A percentile compares a stretch with the other conserved stretches of the same genome.
Conservation (phyloP, 2,329 filamentous ascomycete species). For the Cercospora canescens region DNA sequence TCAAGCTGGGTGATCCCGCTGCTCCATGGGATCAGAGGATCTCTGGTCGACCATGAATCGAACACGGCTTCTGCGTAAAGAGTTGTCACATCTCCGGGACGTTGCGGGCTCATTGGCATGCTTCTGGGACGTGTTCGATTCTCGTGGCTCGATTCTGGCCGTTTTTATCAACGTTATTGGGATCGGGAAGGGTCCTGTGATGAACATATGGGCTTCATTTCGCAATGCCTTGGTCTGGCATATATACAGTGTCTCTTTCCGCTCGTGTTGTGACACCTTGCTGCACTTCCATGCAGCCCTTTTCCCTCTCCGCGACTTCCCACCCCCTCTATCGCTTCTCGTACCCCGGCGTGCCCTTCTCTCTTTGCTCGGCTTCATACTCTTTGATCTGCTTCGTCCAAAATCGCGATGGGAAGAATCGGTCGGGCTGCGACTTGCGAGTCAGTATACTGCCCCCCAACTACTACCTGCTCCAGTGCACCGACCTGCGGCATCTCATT, state of each 20-base stretch:
- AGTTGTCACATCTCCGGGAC: too few species aligned
- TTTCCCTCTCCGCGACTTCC: neutral
- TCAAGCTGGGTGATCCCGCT: too few species aligned
- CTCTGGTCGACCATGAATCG: too few species aligned
- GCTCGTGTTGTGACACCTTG: neutral
- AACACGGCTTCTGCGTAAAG: too few species aligned
- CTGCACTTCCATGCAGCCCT: neutral
- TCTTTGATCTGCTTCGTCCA: conserved; percentile 73
- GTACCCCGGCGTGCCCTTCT: conserved; percentile 17
- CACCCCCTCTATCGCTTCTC: conserved; percentile 4
- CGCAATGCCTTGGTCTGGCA: neutral
- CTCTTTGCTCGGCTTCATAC: conserved; percentile 55
- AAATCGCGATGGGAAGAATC: conserved; percentile 82
- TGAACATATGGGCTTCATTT: conserved; percentile 14
- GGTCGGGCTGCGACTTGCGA: conserved; percentile 48
- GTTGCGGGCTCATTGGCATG: too few species aligned
- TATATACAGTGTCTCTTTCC: conserved; percentile 10
- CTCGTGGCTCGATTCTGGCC: neutral
- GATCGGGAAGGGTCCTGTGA: neutral
- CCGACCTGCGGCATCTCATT: conserved; percentile 68
- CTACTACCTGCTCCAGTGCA: conserved; percentile 5
- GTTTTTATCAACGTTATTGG: too few species aligned
- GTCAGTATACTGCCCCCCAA: conserved; percentile 13
- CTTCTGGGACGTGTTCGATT: neutral
- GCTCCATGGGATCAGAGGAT: too few species aligned